These are phyloP conservation scores for Magnolia officinalis DNA, from an alignment of 164 flowering plant species.

Conservation along the genomic window DNA sequence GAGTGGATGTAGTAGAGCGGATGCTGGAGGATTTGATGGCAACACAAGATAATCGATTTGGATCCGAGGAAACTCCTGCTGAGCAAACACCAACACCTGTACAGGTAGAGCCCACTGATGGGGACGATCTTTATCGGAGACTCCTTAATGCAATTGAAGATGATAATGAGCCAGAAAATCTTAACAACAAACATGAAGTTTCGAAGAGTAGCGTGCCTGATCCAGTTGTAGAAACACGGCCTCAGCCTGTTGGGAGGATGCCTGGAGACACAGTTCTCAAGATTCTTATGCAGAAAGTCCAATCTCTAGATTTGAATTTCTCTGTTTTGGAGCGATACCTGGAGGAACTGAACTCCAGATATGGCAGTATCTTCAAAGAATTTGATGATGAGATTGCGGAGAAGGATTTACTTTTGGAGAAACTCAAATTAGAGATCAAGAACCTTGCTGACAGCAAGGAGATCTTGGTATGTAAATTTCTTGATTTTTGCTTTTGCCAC, in stretches of 20 bases:
- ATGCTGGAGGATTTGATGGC: conserved; percentile 94
- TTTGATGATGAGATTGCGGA: conserved; percentile 64
- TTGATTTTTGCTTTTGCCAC: not conserved
- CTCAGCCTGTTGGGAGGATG: conserved; percentile 72
- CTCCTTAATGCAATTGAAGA: conserved; percentile 28
- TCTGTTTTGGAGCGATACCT: conserved; percentile 79
- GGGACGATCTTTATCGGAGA: conserved; percentile 25
- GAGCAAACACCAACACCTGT: conserved; percentile 25
- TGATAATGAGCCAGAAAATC: conserved; percentile 27
- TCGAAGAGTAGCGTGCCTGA: conserved; percentile 37
- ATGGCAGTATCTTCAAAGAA: conserved; percentile 67
- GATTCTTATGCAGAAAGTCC: conserved; percentile 90
- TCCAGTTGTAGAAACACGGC: conserved; percentile 54
- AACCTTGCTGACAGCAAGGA: conserved; percentile 46
- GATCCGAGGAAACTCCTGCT: conserved; percentile 29
- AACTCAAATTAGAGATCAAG: conserved; percentile 48
- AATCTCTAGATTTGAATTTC: conserved; percentile 70
- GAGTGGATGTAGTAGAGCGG: conserved; percentile 92
- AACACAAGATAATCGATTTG: conserved; percentile 39
- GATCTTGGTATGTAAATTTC: conserved; percentile 48
- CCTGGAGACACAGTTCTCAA: conserved; percentile 95
- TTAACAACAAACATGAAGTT: conserved; percentile 27
- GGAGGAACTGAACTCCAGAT: conserved; percentile 74
- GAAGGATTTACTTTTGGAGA: conserved; percentile 46
- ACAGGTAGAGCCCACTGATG: conserved; percentile 28